These are phyloP conservation scores for Gynostemma pentaphyllum DNA, from an alignment of 306 rosid genomes.

Conservation along the genomic window DNA sequence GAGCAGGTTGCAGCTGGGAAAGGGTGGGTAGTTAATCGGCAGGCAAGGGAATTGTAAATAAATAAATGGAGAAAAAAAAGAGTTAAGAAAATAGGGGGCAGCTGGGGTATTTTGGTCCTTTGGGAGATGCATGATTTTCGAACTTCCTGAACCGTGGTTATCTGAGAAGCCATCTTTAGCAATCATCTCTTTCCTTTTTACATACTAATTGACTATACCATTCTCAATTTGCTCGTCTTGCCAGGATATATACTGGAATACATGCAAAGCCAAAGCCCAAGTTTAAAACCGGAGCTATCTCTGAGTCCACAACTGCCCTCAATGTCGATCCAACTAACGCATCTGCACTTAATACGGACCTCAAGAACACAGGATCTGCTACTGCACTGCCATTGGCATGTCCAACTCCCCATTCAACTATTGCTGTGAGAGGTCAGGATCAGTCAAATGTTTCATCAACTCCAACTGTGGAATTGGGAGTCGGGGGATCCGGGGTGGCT, in stretches of 20 bases:
- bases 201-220: too few species aligned
- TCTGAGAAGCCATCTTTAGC: too few species aligned
- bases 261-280: slow-evolving; percentile 95
- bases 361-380: slow-evolving; percentile 31
- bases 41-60: too few species aligned
- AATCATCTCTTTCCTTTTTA: too few species aligned
- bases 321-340: slow-evolving; percentile 72
- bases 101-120: too few species aligned
- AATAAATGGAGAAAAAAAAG: too few species aligned
- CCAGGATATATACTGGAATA: slow-evolving; percentile 83
- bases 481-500: slow-evolving; percentile 17
- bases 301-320: slow-evolving; percentile 85
- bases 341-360: slow-evolving; percentile 43
- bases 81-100: too few species aligned
- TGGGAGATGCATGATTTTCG: too few species aligned
- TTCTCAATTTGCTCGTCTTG: too few species aligned
- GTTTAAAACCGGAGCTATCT: slow-evolving; percentile 78
- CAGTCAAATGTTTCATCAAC: slow-evolving; percentile 22
- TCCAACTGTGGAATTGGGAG: slow-evolving; percentile 22
- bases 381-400: slow-evolving; percentile 40
- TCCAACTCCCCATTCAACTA: slow-evolving; percentile 24
- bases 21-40: too few species aligned
- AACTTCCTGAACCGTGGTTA: too few species aligned
- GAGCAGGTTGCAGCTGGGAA: too few species aligned
- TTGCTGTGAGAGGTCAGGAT: slow-evolving; percentile 40